Percentiles rank a stretch among this genome's conserved stretches.
Evolutionary conservation across 352 stramenopile species (phyloP).

Genomic region (Globisporangium polare): DNA sequence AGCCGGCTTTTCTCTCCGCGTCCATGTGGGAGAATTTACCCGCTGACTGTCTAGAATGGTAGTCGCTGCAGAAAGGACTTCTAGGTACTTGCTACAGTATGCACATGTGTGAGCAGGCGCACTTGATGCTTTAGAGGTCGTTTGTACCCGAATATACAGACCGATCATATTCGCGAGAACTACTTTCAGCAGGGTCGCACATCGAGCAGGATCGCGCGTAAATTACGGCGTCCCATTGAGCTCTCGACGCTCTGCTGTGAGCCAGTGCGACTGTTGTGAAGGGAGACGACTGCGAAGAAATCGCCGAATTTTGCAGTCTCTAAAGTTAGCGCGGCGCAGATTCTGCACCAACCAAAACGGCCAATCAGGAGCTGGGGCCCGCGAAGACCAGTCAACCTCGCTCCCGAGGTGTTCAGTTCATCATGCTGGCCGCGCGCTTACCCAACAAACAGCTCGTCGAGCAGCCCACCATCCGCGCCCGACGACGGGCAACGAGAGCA

Average conservation of each 20-base stretch:
- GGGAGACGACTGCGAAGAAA: slow-evolving; percentile 1
- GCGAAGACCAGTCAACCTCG: slow-evolving; percentile 11
- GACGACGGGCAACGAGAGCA: neutral
- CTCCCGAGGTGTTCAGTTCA: slow-evolving; percentile 13
- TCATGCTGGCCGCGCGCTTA: neutral
- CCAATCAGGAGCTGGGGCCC: neutral
- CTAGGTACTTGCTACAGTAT: neutral
- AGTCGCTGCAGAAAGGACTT: neutral
- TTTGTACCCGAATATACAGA: neutral
- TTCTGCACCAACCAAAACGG: slow-evolving; percentile 20
- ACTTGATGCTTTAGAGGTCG: too few relatives aligned
- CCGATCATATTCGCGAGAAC: neutral
- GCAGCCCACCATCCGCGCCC: neutral
- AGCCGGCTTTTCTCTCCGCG: slow-evolving; percentile 10
- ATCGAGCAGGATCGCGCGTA: neutral
- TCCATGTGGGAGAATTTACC: neutral
- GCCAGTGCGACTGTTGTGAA: neutral
- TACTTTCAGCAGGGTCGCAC: neutral
- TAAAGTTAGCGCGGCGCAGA: slow-evolving; percentile 12
- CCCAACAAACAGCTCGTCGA: neutral
- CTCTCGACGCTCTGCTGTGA: neutral
- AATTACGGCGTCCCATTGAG: neutral
- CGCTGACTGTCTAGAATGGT: neutral
- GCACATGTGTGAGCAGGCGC: too few relatives aligned
- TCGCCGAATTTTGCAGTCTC: neutral